phyloP scores from a whole-genome alignment of 176 grass and related monocot genomes.

The Cenchrus fungigraminus region DNA sequence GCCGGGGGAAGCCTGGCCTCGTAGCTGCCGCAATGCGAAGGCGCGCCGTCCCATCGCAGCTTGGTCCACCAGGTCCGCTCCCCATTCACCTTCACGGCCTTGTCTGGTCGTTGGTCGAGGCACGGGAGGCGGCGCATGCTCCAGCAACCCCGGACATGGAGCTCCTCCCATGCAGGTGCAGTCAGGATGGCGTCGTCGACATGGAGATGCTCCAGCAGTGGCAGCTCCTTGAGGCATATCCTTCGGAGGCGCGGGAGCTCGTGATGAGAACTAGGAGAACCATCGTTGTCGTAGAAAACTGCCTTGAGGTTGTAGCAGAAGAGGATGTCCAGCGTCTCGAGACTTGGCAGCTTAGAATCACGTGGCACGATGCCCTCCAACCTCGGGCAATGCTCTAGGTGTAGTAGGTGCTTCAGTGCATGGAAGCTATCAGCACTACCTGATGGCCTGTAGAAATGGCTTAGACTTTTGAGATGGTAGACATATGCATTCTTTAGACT shows the following conservation, averaged over 20 bases:
- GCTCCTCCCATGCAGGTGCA: neutral
- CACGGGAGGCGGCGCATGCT: slow-evolving; percentile 3
- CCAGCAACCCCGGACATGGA: slow-evolving; percentile 13
- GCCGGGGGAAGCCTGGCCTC: neutral
- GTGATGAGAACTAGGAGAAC: accelerated
- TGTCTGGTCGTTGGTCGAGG: accelerated
- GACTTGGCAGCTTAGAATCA: accelerated
- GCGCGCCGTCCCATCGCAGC: neutral
- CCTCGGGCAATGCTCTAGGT: slow-evolving; percentile 38
- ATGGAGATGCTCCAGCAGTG: neutral
- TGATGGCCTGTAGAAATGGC: neutral
- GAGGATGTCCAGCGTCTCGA: neutral
- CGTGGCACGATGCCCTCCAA: neutral
- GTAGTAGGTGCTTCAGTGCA: neutral
- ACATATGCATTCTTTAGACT: no score
- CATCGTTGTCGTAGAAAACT: accelerated
- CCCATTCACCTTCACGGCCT: neutral
- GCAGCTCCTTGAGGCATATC: slow-evolving; percentile 21
- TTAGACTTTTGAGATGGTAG: neutral
- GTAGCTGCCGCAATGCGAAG: neutral
- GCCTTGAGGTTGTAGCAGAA: slow-evolving; percentile 39
- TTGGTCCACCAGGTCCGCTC: slow-evolving; percentile 24
- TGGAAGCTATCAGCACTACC: neutral
- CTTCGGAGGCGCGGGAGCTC: neutral
- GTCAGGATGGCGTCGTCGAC: neutral